Base-by-base conservation (phyloP, 2,329 filamentous ascomycete genomes). In the Cordyceps pruinosa region DNA sequence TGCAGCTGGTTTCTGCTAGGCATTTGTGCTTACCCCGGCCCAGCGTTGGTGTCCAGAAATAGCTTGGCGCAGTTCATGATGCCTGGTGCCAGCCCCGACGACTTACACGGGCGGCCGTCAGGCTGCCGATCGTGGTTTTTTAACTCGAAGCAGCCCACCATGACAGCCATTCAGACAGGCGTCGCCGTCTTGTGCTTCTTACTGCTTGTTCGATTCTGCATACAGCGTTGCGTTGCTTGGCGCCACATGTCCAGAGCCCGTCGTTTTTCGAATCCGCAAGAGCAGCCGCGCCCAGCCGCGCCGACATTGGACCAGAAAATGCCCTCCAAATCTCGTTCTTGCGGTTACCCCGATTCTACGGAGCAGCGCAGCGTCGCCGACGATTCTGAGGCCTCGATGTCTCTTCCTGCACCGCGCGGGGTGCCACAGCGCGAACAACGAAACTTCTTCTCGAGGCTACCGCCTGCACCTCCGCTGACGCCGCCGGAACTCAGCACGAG, bases 381-480 rank as follows among this genome's bases (percentile, higher is more conserved):
- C 37, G 25, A 50, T 6, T 26, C 41, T 10, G 15, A 30, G 15
- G 15, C 15, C 19, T 25, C 41, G 12, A 28, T 23, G n/a, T 15
- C 37, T 21, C 25, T n/a, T 21, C 6, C 46, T 21, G 23, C 39
- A 4, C 30, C 28, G 26, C 28, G 46, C 46, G 28, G 28, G 21
- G n/a, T 41, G 26, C 42, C 42, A n/a, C 35, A 26, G 30, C 46
- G 54, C 46, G 46, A 35, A 8, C 63, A 66, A 55, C 65, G 66
- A 50, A 65, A 66, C 39, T 59, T 72, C 60, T 66, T 72, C 59
- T 66, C 71, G 48, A 70, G 73, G 45, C 71, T 70, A 56, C 74
- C 74, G 52, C 77, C 73, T 50, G 75, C 78, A 45, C 74, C 75
- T 57, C 78, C 79, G 57, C 66, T 81, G 63, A 81, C 76, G 44